A percentile compares a stretch with the other conserved stretches of the same genome.
These are phyloP conservation scores for Primulina huaijiensis DNA, from an alignment of 257 asterid genomes.

Conservation along the genomic window DNA sequence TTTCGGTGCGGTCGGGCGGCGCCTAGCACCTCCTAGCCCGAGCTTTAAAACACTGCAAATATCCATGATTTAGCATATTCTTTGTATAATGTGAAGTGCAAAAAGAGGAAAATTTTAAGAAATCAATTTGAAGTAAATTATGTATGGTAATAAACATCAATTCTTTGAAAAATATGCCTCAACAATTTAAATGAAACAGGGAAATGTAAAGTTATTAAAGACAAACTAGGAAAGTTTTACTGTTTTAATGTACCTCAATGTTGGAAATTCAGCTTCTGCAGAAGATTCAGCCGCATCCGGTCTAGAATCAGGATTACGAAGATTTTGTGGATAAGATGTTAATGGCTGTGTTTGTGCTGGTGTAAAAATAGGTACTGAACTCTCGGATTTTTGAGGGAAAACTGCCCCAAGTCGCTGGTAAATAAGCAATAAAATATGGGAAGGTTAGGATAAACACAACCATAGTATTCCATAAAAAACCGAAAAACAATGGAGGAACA, in stretches of 20 bases:
- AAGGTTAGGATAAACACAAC: slow-evolving; percentile 20
- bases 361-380: slow-evolving; percentile 83
- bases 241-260: slow-evolving; percentile 61
- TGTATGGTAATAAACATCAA: slow-evolving; percentile 1
- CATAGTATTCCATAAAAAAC: slow-evolving; percentile 17
- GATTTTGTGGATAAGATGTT: slow-evolving; percentile 81
- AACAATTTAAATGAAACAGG: neutral
- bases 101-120: slow-evolving; percentile 18
- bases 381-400: slow-evolving; percentile 92
- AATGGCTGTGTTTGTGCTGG: slow-evolving; percentile 93
- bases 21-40: no score
- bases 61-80: neutral
- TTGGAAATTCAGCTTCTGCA: slow-evolving; percentile 90
- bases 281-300: slow-evolving; percentile 76
- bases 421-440: slow-evolving; percentile 27
- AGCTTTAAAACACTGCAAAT: neutral
- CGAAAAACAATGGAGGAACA: slow-evolving; percentile 17
- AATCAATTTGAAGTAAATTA: neutral
- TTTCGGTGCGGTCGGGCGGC: no score
- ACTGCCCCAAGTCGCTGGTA: slow-evolving; percentile 95
- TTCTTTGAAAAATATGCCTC: neutral
- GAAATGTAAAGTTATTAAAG: neutral
- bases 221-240: slow-evolving; percentile 11
- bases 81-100: slow-evolving; percentile 2
- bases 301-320: slow-evolving; percentile 63